These are phyloP conservation scores for Parachaetomium inaequale DNA, from an alignment of 495 filamentous ascomycete species.

Conservation along the genomic window DNA sequence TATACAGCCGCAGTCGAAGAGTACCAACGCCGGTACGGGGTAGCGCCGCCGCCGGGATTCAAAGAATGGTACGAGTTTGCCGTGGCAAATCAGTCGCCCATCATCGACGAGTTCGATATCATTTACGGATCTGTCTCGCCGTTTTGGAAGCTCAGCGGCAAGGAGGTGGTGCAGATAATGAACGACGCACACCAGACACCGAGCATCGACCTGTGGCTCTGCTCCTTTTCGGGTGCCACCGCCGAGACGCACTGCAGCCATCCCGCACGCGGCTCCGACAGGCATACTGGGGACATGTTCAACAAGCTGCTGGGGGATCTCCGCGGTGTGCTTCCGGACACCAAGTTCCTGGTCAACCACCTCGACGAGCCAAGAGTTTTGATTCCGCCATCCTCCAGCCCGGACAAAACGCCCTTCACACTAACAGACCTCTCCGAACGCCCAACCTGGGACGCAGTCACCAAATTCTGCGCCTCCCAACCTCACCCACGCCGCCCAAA, in stretches of 20 bases:
- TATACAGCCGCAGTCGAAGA: constrained; percentile 44
- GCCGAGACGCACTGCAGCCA: constrained; percentile 29
- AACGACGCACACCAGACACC: constrained; percentile 5
- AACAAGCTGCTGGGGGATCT: constrained; percentile 57
- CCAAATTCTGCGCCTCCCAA: constrained; percentile 15
- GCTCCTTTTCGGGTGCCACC: constrained; percentile 18
- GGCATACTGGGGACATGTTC: constrained; percentile 22
- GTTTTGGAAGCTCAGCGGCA: constrained; percentile 29
- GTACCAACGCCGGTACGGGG: constrained; percentile 51
- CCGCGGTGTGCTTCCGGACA: constrained; percentile 60
- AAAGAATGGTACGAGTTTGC: constrained; percentile 67
- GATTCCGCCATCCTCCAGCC: constrained; percentile 39
- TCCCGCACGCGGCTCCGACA: constrained; percentile 25
- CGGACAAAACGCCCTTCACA: not conserved
- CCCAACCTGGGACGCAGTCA: constrained; percentile 22
- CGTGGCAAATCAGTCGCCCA: constrained; percentile 49
- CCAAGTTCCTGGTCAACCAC: constrained; percentile 72
- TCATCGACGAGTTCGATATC: constrained; percentile 70
- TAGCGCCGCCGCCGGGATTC: constrained; percentile 57
- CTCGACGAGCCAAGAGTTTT: constrained; percentile 74
- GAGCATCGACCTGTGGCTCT: constrained; percentile 30
- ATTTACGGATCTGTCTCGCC: constrained; percentile 31
- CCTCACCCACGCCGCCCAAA: not conserved
- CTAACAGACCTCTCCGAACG: constrained; percentile 12
- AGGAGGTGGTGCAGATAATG: constrained; percentile 23